phyloP scores from a whole-genome alignment of 2,329 filamentous ascomycete genomes.

The Dactylella cylindrospora region DNA sequence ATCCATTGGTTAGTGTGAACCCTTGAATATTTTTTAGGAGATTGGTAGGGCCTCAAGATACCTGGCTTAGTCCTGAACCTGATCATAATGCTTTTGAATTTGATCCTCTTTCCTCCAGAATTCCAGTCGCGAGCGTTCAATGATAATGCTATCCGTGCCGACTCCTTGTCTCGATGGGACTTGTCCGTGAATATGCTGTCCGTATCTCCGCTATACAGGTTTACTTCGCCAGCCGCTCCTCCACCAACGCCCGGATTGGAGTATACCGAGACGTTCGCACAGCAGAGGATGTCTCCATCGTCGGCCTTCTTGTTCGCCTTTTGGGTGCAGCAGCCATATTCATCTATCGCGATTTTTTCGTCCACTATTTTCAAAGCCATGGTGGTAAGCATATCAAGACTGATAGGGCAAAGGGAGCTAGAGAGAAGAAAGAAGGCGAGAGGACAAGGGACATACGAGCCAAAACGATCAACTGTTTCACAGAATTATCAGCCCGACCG shows the following conservation, averaged over 20 bases:
- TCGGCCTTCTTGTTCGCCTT: not conserved
- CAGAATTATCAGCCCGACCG: not conserved
- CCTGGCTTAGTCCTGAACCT: constrained; percentile 11
- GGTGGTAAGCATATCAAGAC: not conserved
- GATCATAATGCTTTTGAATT: constrained; percentile 12
- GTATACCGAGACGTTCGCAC: constrained; percentile 3
- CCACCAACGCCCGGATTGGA: no score
- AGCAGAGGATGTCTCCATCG: not conserved
- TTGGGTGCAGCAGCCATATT: not conserved
- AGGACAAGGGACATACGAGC: not conserved
- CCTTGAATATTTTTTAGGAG: no score
- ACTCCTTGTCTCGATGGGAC: not conserved
- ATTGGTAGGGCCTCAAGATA: no score
- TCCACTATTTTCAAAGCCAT: not conserved
- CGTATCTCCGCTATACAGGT: constrained; percentile 2
- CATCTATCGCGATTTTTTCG: constrained; percentile 1
- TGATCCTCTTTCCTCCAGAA: constrained; percentile 1
- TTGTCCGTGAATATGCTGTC: constrained; percentile 5
- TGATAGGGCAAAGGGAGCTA: not conserved
- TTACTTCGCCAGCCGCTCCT: constrained; percentile 2
- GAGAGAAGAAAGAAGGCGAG: not conserved
- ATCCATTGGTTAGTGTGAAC: no score
- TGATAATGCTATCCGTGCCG: constrained; percentile 3
- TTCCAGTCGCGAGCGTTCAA: constrained; percentile 2
- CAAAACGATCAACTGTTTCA: constrained; percentile 4